phyloP scores from a whole-genome alignment of 371 early-diverging fungal genomes.

The Nematocida sp. region DNA sequence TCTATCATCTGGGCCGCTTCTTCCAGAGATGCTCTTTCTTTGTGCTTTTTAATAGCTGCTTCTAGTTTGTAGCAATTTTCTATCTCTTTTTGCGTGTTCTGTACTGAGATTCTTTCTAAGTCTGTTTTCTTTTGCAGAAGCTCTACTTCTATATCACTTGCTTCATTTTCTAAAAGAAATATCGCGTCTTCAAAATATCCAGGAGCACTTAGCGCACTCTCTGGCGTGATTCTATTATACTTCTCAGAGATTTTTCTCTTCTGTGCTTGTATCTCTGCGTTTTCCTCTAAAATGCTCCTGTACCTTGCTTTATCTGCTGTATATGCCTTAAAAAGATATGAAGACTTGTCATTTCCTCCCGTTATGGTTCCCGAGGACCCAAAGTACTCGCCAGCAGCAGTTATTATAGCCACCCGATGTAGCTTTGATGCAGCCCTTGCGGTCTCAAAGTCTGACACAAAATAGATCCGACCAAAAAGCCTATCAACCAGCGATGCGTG shows the following conservation, averaged over 20 bases:
- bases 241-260: conserved; percentile 24
- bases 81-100: conserved; percentile 30
- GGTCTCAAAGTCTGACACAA: conserved; percentile 60
- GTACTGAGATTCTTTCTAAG: conserved; percentile 3
- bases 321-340: conserved; percentile 47
- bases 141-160: background rate
- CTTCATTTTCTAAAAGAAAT: conserved; percentile 43
- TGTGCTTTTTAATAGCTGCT: background rate
- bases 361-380: conserved; percentile 62
- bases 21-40: conserved; percentile 21
- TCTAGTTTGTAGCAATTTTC: conserved; percentile 2
- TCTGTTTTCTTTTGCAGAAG: conserved; percentile 26
- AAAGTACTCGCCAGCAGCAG: conserved; percentile 67
- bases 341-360: conserved; percentile 67
- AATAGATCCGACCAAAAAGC: conserved; percentile 62
- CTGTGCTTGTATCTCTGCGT: conserved; percentile 4
- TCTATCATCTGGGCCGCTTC: conserved; percentile 37
- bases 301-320: conserved; percentile 50
- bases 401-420: conserved; percentile 66
- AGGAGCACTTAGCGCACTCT: background rate
- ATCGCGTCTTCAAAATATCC: background rate
- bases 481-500: conserved; percentile 51
- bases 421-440: conserved; percentile 48
- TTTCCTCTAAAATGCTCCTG: background rate
- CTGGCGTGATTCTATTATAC: background rate